phyloP scores from a whole-genome alignment of 139 green algal species.

The Tetraselmis chui region DNA sequence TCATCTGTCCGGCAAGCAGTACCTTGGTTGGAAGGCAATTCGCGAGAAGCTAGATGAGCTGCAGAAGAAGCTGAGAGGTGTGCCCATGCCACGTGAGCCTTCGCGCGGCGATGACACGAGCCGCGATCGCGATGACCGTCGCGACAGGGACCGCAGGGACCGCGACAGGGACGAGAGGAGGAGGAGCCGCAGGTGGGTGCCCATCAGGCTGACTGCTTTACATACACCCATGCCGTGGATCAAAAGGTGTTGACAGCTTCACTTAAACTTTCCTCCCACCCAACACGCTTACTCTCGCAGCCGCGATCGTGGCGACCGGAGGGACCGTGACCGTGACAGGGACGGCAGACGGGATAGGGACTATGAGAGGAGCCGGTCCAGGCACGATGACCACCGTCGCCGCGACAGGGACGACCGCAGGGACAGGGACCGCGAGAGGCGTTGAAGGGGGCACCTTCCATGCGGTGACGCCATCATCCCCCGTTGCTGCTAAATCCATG shows the following conservation, averaged over 20 bases:
- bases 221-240: too few relatives aligned
- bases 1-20: conserved; percentile 81
- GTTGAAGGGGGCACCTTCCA: neutral
- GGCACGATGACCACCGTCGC: neutral
- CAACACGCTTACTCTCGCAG: too few relatives aligned
- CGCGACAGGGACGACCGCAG: neutral
- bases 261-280: too few relatives aligned
- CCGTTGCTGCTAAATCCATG: too few relatives aligned
- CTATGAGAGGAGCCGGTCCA: neutral
- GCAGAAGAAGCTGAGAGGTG: conserved; percentile 26
- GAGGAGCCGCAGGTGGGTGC: neutral
- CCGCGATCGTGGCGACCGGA: neutral
- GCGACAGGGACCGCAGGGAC: neutral
- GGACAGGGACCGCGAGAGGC: neutral
- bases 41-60: conserved; percentile 59
- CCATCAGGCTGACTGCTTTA: too few relatives aligned
- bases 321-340: neutral
- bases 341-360: neutral
- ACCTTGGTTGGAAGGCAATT: conserved; percentile 80
- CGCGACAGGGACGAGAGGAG: neutral
- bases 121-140: neutral
- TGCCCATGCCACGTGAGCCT: neutral
- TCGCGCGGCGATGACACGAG: neutral
- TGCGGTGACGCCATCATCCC: neutral
- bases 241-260: too few relatives aligned